Evolutionary conservation across 257 asterid species (phyloP).

Genomic region (Capsicum baccatum): DNA sequence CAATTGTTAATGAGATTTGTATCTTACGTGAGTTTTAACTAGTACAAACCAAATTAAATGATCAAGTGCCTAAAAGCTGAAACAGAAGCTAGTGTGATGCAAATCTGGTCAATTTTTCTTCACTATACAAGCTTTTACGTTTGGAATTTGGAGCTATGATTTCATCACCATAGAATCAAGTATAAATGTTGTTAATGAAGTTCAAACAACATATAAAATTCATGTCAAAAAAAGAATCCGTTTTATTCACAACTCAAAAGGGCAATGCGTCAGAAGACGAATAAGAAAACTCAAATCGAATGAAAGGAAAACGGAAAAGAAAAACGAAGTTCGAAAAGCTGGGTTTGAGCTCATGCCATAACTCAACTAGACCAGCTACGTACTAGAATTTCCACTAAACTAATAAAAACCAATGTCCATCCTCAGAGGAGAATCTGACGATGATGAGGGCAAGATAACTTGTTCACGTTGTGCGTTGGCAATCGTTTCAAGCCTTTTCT

Average conservation of each 20-base stretch:
- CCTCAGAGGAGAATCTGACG: constrained; percentile 51
- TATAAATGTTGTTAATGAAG: neutral
- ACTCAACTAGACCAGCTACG: neutral
- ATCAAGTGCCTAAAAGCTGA: neutral
- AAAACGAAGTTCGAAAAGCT: neutral
- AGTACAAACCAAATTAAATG: neutral
- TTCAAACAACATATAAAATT: neutral
- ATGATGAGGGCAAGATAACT: constrained; percentile 56
- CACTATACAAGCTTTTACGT: too few relatives aligned
- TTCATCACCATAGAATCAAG: too few relatives aligned
- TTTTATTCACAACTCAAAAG: constrained; percentile 7
- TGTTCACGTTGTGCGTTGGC: constrained; percentile 56
- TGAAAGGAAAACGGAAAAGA: neutral
- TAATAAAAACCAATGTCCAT: constrained; percentile 42
- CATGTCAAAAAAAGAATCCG: neutral
- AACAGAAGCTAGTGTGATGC: neutral
- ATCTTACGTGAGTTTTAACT: too few relatives aligned
- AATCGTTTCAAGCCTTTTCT: constrained; percentile 49
- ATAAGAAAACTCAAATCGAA: neutral
- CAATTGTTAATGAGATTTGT: neutral
- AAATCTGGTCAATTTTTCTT: neutral
- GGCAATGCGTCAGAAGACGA: neutral
- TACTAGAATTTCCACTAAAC: neutral
- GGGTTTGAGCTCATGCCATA: neutral
- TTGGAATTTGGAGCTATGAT: neutral